Base-by-base conservation (phyloP, 2,329 filamentous ascomycete genomes). In the Botrytis byssoidea region DNA sequence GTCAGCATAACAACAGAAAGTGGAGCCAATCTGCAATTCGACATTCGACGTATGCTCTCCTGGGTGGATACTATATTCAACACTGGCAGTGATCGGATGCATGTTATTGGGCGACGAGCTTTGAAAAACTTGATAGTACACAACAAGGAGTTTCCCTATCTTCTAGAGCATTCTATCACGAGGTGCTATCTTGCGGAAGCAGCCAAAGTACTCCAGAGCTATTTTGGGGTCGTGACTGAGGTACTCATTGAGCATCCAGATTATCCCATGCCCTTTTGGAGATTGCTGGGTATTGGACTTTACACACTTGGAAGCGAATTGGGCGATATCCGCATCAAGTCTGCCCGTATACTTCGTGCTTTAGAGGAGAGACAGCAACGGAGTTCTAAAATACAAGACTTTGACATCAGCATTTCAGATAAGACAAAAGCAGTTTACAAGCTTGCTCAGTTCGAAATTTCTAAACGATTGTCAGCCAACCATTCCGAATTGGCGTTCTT, bases 361-460 rank as follows among this genome's bases (percentile, higher is more conserved):
- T 85, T 98, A 1, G 96, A 98, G 82, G 90, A 94, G 77, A 89
- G 93, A 37, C 93, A 96, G 77, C 89, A 91, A 76, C 92, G 93
- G 77, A 96, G 90, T 76, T 97, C 95, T 1, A 97, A 97, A 80
- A 90, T 99, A 10, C 94, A 97, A 81, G 96, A 99, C 81, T 97
- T 98, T 74, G 96, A 99, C 79, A 98, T 99, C 79, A 98, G 95
- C 81, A 96, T 99, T 74, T 97, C 95, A 0, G 97, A 99, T 83
- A 98, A 98, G 83, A 99, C 97, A 0, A 97, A 97, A 77, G 95
- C 95, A 0, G 95, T 99, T 4, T 99, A 98, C 83, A 99, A 99
- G 83, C 86, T 97, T 63, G 96, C 97, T 0, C 96, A 99, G 80
- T 98, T 98, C 77, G 95, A 98, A 81, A 97, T 97, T 35, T 98